Evolutionary conservation across 2,329 filamentous ascomycete genomes (phyloP), one percentile per base, ranked within the genome.

Genomic region (Alternaria viburni): DNA sequence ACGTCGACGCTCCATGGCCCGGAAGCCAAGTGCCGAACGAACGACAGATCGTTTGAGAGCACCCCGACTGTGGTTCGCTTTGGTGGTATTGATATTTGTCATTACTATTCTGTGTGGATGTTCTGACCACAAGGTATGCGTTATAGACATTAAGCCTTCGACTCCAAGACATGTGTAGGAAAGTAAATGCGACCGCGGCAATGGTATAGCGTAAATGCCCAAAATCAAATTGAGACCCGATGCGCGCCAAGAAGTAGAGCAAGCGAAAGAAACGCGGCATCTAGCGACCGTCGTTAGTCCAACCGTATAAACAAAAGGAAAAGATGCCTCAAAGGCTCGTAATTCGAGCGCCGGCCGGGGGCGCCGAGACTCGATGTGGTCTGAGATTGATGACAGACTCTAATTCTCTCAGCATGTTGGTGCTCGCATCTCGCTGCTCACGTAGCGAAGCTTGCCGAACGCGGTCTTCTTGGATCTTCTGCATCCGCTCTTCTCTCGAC

Each of bases 331-430:
- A 79, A 44, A 79, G 66, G 64, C 77, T 79, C 62, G 76, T 78
- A 32, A 77, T 69, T 62, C 76, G 71, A 19, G 64, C 71, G 7
- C 72, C 69, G 4, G 59, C 49, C 9, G 49, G 54, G 7, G 76
- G 71, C 8, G 66, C 67, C 11, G 66, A 69, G 8, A 59, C 51
- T 13, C 77, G 61, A 45, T 74, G 71, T 25, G 77, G 76, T 32
- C 79, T 58, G 19, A 80, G 62, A 56, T 75, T 78, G 45, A 98
- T 96, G 64, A 99, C 89, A 66, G 92, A 95, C 82, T 97, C 93
- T 62, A 99, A 85, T 81, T 99, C 96, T 67, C 91, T 90, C 67
- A 99, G 86, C 93, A 99, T 97, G 71, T 91, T 93, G 46, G 90
- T 92, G 67, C 89, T 96, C 11, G 93, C 91, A 66, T 97, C 93